Evolutionary conservation across 2,329 filamentous ascomycete species (phyloP), one percentile per base, ranked within the genome.

Genomic region (Fusarium sp.): DNA sequence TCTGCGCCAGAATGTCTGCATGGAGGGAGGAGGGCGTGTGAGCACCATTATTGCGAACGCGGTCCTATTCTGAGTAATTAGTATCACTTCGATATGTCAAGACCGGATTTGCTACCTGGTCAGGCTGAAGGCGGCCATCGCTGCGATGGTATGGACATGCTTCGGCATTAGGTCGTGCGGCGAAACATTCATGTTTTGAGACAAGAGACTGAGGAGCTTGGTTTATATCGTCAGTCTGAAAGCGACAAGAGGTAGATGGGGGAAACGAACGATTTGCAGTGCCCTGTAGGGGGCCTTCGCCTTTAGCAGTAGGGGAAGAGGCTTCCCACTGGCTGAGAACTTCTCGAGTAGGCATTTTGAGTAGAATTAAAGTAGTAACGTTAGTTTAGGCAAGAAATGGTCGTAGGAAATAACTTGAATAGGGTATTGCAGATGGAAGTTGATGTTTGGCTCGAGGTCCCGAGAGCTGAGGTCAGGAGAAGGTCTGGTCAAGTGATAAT

Each of bases 171-270:
- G 53, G 45, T 6, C 47, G 60, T 4, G 66, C 60, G 8, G 63
- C 59, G 31, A 74, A 65, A 19, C 70, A 72, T 3, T 64, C 53
- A 29, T 73, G 71, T 32, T 66, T 69, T 9, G 65, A 46, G 11
- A 73, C 53, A 3, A 74, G 58, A 12, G 71, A 69, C 15, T 71
- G 71, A 0, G 71, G 49, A 9, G 50, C 47, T 53, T n/a, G 19
- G 12, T 6, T 13, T 15, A 0, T 1, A 7, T 11, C 7, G 6
- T 56, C n/a, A 59, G 44, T 22, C 15, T 11, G 0, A 10, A 6
- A 3, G 3, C 6, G 6, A 1, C 0, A 7, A 6, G 2, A 3
- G 13, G 31, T 36, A 22, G 1, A 6, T 1, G 9, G 34, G 12
- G 9, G 6, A 4, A 31, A 44, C 62, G 3, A 42, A 68, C 65